Base-by-base conservation (phyloP, 2,329 filamentous ascomycete genomes). In the Epicoccum sorghinum region DNA sequence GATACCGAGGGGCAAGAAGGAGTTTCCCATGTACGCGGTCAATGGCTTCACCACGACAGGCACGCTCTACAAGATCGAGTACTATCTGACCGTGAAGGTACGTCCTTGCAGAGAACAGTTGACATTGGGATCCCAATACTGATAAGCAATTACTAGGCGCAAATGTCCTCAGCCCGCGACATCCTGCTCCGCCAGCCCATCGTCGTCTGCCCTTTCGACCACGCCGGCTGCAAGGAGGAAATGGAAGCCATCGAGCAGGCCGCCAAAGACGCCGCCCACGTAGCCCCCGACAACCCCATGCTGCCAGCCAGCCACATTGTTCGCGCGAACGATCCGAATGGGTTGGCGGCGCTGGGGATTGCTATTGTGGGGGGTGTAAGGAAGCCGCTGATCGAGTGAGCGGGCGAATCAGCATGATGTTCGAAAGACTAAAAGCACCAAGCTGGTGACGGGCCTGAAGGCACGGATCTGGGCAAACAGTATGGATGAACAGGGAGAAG, bases 211-310 rank as follows among this genome's bases (percentile, higher is more conserved):
- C 93, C 95, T 0, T 86, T 97, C 58, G 95, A 99, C 70, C 91
- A 97, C 69, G 91, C 96, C 62, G 90, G 89, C 13, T 99, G 95
- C 78, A 97, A 96, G 75, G 93, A 97, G 72, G 95, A 98, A 78
- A 97, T 99, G 91, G 93, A 96, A 67, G 93, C 93, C 33, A 98
- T 99, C 60, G 93, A 97, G 71, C 91, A 96, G 76, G 90, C 95
- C 0, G 95, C 95, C 38, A 93, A 93, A 75, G 93, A 98, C 65
- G 93, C 95, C 2, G 89, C 90, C 13, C 86, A 90, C 58, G 88
- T 98, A 57, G 91, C 93, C 64, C 89, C 89, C 0, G 91, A 96
- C 58, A 95, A 95, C 66, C 95, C 93, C 0, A 93, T 96, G 88
- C 77, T 97, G n/a, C 93, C 95, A 0, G 88, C 93, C 1, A 87